phyloP scores from a whole-genome alignment of 176 grass and related monocot genomes.

The Urochloa ruziziensis region DNA sequence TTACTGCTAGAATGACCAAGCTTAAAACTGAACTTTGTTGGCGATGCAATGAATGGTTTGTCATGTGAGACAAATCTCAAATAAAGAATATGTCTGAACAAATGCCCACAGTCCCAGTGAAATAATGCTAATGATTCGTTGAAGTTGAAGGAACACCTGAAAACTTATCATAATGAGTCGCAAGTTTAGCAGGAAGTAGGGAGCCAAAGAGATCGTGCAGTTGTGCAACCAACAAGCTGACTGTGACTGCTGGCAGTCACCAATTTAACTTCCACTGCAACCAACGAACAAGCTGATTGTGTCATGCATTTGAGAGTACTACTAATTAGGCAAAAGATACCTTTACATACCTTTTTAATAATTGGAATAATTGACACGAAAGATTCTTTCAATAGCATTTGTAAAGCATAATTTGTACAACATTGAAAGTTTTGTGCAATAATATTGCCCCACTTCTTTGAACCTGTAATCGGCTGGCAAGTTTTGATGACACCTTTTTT shows the following conservation, averaged over 20 bases:
- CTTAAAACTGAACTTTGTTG: not conserved
- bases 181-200: not conserved
- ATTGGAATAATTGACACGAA: conserved; percentile 27
- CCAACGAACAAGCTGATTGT: not conserved
- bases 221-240: not conserved
- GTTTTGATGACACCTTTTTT: conserved; percentile 3
- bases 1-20: not conserved
- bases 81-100: not conserved
- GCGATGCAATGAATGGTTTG: not conserved
- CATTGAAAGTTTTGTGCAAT: not conserved
- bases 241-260: too few relatives aligned
- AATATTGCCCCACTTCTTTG: not conserved
- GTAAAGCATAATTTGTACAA: not conserved
- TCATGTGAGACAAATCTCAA: not conserved
- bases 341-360: not conserved
- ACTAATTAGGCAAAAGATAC: not conserved
- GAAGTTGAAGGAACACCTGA: not conserved
- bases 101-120: not conserved
- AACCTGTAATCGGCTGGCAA: not conserved
- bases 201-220: not conserved
- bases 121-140: not conserved
- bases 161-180: not conserved
- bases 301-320: not conserved
- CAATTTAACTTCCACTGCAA: too few relatives aligned
- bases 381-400: not conserved